These are phyloP conservation scores for Taphrina wiesneri DNA, from an alignment of 1,139 yeast species.

Conservation along the genomic window DNA sequence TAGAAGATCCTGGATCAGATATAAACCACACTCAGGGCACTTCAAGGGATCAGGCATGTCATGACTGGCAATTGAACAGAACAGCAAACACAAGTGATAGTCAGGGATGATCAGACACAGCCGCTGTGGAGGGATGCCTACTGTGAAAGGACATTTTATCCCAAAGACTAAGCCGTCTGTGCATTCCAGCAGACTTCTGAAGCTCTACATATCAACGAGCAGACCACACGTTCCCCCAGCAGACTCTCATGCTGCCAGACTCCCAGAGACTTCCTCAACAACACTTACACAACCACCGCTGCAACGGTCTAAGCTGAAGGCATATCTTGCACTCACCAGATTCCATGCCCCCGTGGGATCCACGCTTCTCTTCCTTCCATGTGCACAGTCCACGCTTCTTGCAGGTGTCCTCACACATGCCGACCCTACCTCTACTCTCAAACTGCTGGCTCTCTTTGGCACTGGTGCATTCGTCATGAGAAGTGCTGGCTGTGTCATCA, in stretches of 20 bases:
- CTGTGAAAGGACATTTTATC: too few relatives aligned
- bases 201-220: neutral
- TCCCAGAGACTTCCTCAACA: neutral
- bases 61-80: too few relatives aligned
- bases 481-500: constrained; percentile 97
- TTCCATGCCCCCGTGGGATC: constrained; percentile 95
- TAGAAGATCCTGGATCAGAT: too few relatives aligned
- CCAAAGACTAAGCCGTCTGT: too few relatives aligned
- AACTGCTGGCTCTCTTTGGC: constrained; percentile 58
- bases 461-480: constrained; percentile 89
- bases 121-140: too few relatives aligned
- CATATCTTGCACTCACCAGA: constrained; percentile 58
- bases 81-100: too few relatives aligned
- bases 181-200: too few relatives aligned
- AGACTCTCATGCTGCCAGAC: neutral
- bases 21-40: too few relatives aligned
- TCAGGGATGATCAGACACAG: too few relatives aligned
- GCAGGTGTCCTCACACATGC: constrained; percentile 77
- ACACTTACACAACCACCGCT: neutral
- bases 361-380: constrained; percentile 73
- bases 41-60: too few relatives aligned
- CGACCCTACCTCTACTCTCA: constrained; percentile 62
- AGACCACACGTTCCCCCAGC: neutral
- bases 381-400: constrained; percentile 79
- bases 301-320: constrained; percentile 11